Conservation (phyloP, 2,329 filamentous ascomycete genomes). For the Pseudogymnoascus sp. region DNA sequence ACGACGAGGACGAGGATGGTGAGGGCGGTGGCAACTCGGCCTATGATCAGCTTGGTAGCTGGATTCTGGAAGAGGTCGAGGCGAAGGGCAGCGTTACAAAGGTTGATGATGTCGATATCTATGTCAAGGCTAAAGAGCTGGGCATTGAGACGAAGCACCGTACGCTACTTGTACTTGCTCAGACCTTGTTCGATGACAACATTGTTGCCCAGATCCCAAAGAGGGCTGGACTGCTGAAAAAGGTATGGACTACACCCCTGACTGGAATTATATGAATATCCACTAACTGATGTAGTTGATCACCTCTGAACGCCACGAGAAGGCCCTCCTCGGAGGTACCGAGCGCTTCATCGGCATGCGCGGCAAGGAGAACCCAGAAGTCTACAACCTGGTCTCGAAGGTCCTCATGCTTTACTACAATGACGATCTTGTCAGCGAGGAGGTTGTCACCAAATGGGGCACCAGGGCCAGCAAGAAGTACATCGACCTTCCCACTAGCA, state of each 20-base stretch:
- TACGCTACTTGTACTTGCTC: slow-evolving; percentile 82
- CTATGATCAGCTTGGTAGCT: slow-evolving; percentile 88
- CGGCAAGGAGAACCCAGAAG: slow-evolving; percentile 68
- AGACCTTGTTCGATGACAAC: slow-evolving; percentile 87
- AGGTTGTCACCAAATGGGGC: slow-evolving; percentile 84
- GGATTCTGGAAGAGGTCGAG: slow-evolving; percentile 70
- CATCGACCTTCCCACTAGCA: slow-evolving; percentile 77
- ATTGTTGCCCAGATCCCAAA: slow-evolving; percentile 79
- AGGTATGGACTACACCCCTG: slow-evolving; percentile 41
- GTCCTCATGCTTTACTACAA: slow-evolving; percentile 88
- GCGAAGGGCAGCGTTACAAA: slow-evolving; percentile 67
- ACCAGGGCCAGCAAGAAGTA: slow-evolving; percentile 98
- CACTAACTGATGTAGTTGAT: slow-evolving; percentile 47
- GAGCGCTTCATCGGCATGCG: slow-evolving; percentile 75
- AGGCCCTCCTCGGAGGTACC: slow-evolving; percentile 87
- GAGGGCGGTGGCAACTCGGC: slow-evolving; percentile 64
- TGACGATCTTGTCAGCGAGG: slow-evolving; percentile 79
- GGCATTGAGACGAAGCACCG: slow-evolving; percentile 93
- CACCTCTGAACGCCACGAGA: slow-evolving; percentile 87
- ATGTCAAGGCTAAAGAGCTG: slow-evolving; percentile 92
- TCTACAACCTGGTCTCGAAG: slow-evolving; percentile 70
- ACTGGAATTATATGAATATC: slow-evolving; percentile 14
- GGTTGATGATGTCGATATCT: slow-evolving; percentile 83
- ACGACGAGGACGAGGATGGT: slow-evolving; percentile 72
- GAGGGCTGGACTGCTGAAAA: slow-evolving; percentile 81